A percentile compares a stretch with the other conserved stretches of the same genome.
These are phyloP conservation scores for Fusarium compactum DNA, from an alignment of 2,329 filamentous ascomycete genomes.

Conservation along the genomic window DNA sequence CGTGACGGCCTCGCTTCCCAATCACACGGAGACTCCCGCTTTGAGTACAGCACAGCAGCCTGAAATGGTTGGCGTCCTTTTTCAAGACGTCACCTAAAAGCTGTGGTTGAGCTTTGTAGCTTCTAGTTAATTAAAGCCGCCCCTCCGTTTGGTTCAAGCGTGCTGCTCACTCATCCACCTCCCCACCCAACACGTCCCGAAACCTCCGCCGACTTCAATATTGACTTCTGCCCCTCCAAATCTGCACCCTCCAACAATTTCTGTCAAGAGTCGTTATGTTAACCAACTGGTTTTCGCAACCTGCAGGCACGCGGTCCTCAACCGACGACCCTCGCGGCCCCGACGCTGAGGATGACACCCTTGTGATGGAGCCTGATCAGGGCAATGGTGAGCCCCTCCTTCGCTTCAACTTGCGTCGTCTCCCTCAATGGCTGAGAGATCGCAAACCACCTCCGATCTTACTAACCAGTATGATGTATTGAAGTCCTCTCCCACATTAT, in stretches of 20 bases:
- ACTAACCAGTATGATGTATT: slow-evolving; percentile 32
- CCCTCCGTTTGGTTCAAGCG: slow-evolving; percentile 39
- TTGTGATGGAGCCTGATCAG: slow-evolving; percentile 89
- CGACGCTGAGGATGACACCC: slow-evolving; percentile 75
- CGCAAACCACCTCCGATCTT: slow-evolving; percentile 5
- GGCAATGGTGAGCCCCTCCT: slow-evolving; percentile 77
- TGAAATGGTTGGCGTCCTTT: slow-evolving; percentile 14
- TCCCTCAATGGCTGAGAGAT: slow-evolving; percentile 18
- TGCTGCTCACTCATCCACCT: slow-evolving; percentile 40
- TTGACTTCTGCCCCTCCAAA: slow-evolving; percentile 27
- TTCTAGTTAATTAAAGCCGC: slow-evolving; percentile 26
- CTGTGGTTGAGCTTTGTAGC: slow-evolving; percentile 30
- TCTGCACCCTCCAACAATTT: slow-evolving; percentile 36
- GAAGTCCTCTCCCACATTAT: slow-evolving; percentile 96
- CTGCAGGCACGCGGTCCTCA: slow-evolving; percentile 65
- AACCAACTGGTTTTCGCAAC: slow-evolving; percentile 57
- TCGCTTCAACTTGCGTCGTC: slow-evolving; percentile 16
- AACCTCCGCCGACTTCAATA: slow-evolving; percentile 37
- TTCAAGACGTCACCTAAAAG: slow-evolving; percentile 19
- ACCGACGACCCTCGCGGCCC: slow-evolving; percentile 64
- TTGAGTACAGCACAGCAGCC: slow-evolving; percentile 1
- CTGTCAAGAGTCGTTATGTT: slow-evolving; percentile 52
- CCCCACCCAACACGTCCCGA: slow-evolving; percentile 43
- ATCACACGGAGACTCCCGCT: slow-evolving; percentile 3
- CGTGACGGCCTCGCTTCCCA: slow-evolving; percentile 6